Conservation (phyloP, 306 rosid species). For the Trichosanthes cucumerina region DNA sequence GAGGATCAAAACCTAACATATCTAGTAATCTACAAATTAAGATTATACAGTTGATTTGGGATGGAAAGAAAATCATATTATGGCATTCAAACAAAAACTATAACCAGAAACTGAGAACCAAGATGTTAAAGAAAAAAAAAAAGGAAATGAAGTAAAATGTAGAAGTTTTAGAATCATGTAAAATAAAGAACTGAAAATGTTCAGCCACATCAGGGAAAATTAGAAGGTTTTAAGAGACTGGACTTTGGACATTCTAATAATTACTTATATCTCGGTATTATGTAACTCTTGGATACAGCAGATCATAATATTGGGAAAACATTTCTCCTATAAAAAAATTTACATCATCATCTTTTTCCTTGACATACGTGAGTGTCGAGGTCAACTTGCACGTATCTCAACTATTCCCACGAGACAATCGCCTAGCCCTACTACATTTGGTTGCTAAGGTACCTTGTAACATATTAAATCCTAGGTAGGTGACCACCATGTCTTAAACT, state of each 20-base stretch:
- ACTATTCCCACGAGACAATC: neutral
- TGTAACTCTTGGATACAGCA: neutral
- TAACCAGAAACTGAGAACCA: neutral
- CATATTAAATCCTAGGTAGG: neutral
- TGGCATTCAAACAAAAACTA: neutral
- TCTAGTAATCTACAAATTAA: neutral
- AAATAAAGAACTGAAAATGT: neutral
- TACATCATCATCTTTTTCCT: neutral
- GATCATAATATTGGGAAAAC: neutral
- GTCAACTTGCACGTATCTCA: neutral
- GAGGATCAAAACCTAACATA: slow-evolving; percentile 6
- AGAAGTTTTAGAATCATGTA: neutral
- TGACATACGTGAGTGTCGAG: neutral
- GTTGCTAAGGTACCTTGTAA: neutral
- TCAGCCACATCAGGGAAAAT: neutral
- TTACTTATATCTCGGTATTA: neutral
- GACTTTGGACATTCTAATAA: neutral
- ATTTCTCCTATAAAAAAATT: neutral
- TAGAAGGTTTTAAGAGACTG: neutral
- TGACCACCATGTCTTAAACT: neutral
- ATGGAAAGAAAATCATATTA: neutral
- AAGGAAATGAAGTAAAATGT: neutral
- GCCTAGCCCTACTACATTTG: neutral
- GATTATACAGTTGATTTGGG: neutral
- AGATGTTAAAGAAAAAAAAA: neutral